These are phyloP conservation scores for Podila epicladia DNA, from an alignment of 192 early-diverging fungal species.

Conservation along the genomic window DNA sequence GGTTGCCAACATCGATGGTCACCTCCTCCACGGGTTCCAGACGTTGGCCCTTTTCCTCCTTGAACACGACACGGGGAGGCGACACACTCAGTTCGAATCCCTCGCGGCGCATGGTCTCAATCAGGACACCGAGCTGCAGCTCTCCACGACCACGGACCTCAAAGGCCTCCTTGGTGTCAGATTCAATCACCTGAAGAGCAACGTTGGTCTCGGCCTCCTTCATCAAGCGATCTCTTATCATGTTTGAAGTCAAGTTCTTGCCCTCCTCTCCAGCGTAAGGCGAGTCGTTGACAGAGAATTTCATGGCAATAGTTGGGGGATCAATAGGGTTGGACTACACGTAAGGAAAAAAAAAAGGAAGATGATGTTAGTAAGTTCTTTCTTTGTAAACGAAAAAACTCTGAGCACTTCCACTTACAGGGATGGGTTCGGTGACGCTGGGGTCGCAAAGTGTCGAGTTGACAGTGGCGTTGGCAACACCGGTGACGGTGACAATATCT, in stretches of 20 bases:
- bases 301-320: constrained; percentile 87
- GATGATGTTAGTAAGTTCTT: neutral
- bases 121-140: constrained; percentile 86
- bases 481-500: constrained; percentile 83
- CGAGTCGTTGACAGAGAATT: constrained; percentile 88
- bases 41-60: constrained; percentile 62
- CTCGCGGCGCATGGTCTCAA: constrained; percentile 91
- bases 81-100: constrained; percentile 88
- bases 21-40: constrained; percentile 89
- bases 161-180: constrained; percentile 73
- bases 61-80: constrained; percentile 85
- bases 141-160: constrained; percentile 92
- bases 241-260: constrained; percentile 76
- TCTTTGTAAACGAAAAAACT: neutral
- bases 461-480: constrained; percentile 77
- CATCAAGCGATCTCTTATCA: constrained; percentile 79
- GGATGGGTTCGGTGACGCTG: constrained; percentile 67
- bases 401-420: constrained; percentile 20
- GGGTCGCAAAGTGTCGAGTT: constrained; percentile 83
- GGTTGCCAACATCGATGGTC: constrained; percentile 80
- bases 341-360: neutral
- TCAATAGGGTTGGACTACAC: constrained; percentile 78
- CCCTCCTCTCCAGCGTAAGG: constrained; percentile 86
- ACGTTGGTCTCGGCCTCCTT: constrained; percentile 86
- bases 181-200: constrained; percentile 77